phyloP scores from a whole-genome alignment of 495 filamentous ascomycete genomes.

The Neurospora sp. region DNA sequence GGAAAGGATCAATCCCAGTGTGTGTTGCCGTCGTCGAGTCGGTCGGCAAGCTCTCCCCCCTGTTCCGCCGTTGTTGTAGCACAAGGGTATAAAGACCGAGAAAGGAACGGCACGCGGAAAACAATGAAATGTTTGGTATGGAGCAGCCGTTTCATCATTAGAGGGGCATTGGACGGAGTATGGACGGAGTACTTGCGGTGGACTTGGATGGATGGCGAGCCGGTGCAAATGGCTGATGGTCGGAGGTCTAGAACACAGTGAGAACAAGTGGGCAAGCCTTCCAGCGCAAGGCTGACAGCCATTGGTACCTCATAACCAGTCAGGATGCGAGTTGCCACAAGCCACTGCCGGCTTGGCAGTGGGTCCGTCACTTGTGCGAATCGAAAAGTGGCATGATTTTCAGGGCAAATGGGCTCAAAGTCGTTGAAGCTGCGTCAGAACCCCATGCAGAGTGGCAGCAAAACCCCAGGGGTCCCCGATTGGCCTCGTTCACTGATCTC shows the following conservation, averaged over 20 bases:
- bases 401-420: constrained; percentile 21
- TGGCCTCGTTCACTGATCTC: constrained; percentile 5
- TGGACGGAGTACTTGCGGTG: not conserved
- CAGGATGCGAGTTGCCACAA: constrained; percentile 1
- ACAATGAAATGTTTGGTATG: not conserved
- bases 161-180: not conserved
- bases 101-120: not conserved
- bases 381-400: constrained; percentile 28
- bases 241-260: constrained; percentile 9
- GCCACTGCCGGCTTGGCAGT: constrained; percentile 25
- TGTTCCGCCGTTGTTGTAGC: not conserved
- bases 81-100: not conserved
- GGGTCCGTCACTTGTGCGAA: constrained; percentile 13
- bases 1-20: not conserved
- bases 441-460: not conserved
- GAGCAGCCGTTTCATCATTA: not conserved
- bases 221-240: not conserved
- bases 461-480: constrained; percentile 9
- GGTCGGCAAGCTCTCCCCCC: not conserved
- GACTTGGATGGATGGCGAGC: constrained; percentile 1
- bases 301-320: constrained; percentile 9
- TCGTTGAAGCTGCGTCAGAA: constrained; percentile 18
- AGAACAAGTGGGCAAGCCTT: not conserved
- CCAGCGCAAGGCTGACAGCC: constrained; percentile 17
- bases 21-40: not conserved